These are phyloP conservation scores for Aspergillus fijiensis DNA, from an alignment of 2,329 filamentous ascomycete genomes.

Conservation along the genomic window DNA sequence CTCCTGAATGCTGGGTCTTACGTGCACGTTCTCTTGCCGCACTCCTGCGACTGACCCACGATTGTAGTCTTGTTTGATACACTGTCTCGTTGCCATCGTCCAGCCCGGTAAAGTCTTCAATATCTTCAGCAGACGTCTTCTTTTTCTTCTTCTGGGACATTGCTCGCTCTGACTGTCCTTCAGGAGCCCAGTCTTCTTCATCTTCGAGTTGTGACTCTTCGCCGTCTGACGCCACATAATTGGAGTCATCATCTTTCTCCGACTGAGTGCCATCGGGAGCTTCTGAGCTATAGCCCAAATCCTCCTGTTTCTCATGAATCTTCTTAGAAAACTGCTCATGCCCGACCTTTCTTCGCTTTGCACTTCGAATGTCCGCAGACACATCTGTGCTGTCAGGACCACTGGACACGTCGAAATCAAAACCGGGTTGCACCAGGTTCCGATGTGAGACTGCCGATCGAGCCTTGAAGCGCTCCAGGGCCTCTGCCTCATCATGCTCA, in stretches of 20 bases:
- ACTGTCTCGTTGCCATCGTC: constrained; percentile 87
- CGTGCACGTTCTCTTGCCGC: constrained; percentile 55
- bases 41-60: constrained; percentile 69
- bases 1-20: constrained; percentile 30
- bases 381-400: constrained; percentile 30
- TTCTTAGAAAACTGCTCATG: constrained; percentile 3
- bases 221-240: constrained; percentile 34
- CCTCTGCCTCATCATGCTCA: constrained; percentile 55
- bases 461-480: constrained; percentile 42
- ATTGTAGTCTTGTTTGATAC: constrained; percentile 71
- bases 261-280: constrained; percentile 19
- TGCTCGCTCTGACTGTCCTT: constrained; percentile 26
- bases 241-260: constrained; percentile 35
- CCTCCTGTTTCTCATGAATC: constrained; percentile 2
- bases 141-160: constrained; percentile 22
- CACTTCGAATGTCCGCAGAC: constrained; percentile 18
- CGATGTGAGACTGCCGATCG: constrained; percentile 64
- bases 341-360: constrained; percentile 39
- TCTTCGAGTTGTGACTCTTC: constrained; percentile 33
- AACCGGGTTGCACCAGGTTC: constrained; percentile 70
- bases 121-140: constrained; percentile 36
- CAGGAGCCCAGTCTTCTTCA: constrained; percentile 36
- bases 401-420: constrained; percentile 54
- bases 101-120: constrained; percentile 62
- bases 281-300: constrained; percentile 9